Evolutionary conservation across 345 rosid genomes (phyloP), one percentile per base, ranked within the genome.

Genomic region (Dimocarpus longan): DNA sequence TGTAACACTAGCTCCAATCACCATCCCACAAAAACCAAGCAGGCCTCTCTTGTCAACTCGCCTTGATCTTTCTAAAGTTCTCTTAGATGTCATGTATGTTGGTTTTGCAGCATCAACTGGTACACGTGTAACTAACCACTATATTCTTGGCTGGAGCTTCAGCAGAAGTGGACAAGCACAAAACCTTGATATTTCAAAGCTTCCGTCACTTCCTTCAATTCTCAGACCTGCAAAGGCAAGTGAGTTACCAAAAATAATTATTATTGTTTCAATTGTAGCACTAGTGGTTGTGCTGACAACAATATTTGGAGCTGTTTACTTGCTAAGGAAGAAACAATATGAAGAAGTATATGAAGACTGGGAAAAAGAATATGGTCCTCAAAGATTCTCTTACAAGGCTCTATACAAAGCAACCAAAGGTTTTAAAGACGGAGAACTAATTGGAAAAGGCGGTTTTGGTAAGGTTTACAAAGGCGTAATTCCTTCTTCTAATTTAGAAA

Each of bases 91-190:
- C 13, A 79, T 86, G 85, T 81, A 68, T 68, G 81, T 90, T 0
- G 98, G 95, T 24, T 85, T 93, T 85, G 78, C 90, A 0, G 84
- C 90, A 9, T 70, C 92, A 10, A 89, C 91, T 0, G 88, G 91
- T 7, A 72, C 86, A 1, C 52, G 81, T 16, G 7, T 71, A 24
- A 82, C 86, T 57, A 46, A 82, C 28, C 93, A 90, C 11, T 77
- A 84, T 12, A 74, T 91, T 48, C 78, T 86, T 44, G 92, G 97
- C 18, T 93, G 95, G 93, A 93, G 94, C 76, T 93, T 85, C 75
- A 85, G 39, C 54, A 71, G 46, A 43, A 89, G 80, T 10, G 91
- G 89, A 21, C 81, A 79, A 82, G 89, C 89, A 46, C 43, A 81
- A 46, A 77, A 78, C 13, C 81, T 93, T 24, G 74, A 80, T 21